Conservation (phyloP, 2,329 filamentous ascomycete species). For the Fusarium papillatum region DNA sequence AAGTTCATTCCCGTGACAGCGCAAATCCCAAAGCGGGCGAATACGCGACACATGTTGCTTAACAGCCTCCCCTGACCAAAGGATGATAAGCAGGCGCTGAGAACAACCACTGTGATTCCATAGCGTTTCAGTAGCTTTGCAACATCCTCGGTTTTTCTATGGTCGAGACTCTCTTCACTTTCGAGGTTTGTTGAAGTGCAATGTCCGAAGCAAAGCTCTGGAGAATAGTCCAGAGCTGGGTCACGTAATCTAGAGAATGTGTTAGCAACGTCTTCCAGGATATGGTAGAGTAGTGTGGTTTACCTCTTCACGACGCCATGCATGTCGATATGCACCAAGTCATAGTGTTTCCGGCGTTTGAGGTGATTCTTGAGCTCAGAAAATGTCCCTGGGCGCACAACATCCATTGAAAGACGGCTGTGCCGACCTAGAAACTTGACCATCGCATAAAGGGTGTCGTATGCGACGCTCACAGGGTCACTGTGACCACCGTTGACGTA, state of each 20-base stretch:
- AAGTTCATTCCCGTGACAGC: conserved; percentile 14
- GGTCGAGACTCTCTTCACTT: not conserved
- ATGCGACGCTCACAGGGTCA: not conserved
- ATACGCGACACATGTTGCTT: conserved; percentile 7
- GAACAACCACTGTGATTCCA: not conserved
- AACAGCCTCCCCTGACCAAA: not conserved
- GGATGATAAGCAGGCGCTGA: conserved; percentile 4
- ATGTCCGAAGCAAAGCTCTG: not conserved
- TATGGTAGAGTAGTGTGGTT: not conserved
- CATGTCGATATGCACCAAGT: not conserved
- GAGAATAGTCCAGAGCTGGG: not conserved
- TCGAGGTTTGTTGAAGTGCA: not conserved
- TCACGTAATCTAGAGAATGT: not conserved
- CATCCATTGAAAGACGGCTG: not conserved
- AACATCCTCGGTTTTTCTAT: not conserved
- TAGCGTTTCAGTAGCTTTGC: not conserved
- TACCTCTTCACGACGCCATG: not conserved
- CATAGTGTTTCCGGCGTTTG: not conserved
- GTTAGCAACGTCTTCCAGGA: not conserved
- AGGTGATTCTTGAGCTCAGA: not conserved
- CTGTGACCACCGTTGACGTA: not conserved
- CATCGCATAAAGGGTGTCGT: not conserved
- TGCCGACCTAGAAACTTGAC: not conserved
- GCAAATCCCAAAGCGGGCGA: not conserved
- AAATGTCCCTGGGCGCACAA: not conserved